Base-by-base conservation (phyloP, 169 alveolate genomes). In the Babesia ovis region DNA sequence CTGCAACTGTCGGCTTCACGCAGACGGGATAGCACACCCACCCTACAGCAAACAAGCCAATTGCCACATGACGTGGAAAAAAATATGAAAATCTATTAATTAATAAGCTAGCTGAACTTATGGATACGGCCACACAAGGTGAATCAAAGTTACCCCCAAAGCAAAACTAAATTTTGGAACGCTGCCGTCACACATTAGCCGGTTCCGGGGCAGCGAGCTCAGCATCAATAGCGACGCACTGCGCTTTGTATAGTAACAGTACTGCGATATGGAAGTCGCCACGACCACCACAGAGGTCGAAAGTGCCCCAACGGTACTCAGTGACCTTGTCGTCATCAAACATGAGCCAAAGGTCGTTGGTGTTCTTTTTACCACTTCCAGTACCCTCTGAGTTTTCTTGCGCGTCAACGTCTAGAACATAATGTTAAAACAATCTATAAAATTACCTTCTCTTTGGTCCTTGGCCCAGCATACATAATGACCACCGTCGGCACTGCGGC, bases 401-500 rank as follows among this genome's bases (percentile, higher is more conserved):
- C 6, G 31, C 71, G 2, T 20, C n/a, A 43, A 14, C 12, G 25
- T 66, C 66, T 45, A 29, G 22, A 57, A 41, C 45, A 23, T 29
- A 0, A 56, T 32, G 27, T 14, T 56, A 39, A 8, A 39, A 6
- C 9, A 6, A 18, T 48, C 5, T 5, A 18, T 16, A 18, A 16
- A 48, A 59, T 20, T 2, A 64, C 74, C 67, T 67, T 67, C 70
- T 20, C 84, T n/a, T 18, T 34, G 34, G 56, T 70, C 88, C 62
- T 77, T 90, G 58, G 92, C 68, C 99, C 99, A 97, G 29, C 98
- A 98, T 46, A 97, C 95, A 82, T 97, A 97, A 82, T 97, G 99
- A 1, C 99, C 99, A 43, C 98, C 94, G 68, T 96, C 98, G 50
- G 98, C 97, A 35, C 97, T 91, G 80, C 99, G 91, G 18, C 99